These are phyloP conservation scores for Epichloe scottii DNA, from an alignment of 2,329 filamentous ascomycete species.

Conservation along the genomic window DNA sequence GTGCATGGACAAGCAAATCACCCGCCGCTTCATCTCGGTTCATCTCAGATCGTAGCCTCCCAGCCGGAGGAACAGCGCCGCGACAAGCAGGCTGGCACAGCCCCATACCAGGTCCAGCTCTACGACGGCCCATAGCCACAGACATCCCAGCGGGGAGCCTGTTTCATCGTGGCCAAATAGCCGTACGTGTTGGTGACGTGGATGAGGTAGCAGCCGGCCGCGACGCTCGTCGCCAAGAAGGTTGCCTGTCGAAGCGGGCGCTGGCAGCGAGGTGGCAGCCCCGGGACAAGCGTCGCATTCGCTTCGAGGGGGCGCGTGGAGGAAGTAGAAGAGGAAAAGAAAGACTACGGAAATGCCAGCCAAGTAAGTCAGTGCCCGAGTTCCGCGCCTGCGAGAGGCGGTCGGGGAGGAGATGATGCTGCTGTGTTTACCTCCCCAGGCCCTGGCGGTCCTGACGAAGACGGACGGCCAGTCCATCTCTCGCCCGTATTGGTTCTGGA, in stretches of 20 bases:
- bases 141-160: constrained; percentile 76
- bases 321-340: constrained; percentile 39
- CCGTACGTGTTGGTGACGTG: constrained; percentile 66
- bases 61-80: constrained; percentile 32
- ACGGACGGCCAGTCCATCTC: constrained; percentile 49
- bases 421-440: constrained; percentile 38
- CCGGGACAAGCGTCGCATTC: constrained; percentile 36
- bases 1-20: too few species aligned
- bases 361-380: too few species aligned
- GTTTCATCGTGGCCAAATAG: constrained; percentile 86
- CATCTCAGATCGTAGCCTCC: constrained; percentile 34
- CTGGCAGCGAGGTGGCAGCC: constrained; percentile 34
- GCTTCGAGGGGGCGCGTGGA: constrained; percentile 39
- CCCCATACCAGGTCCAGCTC: constrained; percentile 66
- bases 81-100: constrained; percentile 36
- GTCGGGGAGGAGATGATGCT: too few species aligned
- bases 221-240: constrained; percentile 50
- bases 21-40: neutral
- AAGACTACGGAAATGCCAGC: constrained; percentile 31
- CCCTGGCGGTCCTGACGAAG: constrained; percentile 35
- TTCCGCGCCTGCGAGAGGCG: too few species aligned
- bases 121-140: constrained; percentile 90
- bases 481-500: constrained; percentile 66
- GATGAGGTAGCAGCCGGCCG: constrained; percentile 66
- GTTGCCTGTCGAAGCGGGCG: constrained; percentile 39